Evolutionary conservation across 208 protist genomes (phyloP).

Genomic region (Trichomonas vaginalis): DNA sequence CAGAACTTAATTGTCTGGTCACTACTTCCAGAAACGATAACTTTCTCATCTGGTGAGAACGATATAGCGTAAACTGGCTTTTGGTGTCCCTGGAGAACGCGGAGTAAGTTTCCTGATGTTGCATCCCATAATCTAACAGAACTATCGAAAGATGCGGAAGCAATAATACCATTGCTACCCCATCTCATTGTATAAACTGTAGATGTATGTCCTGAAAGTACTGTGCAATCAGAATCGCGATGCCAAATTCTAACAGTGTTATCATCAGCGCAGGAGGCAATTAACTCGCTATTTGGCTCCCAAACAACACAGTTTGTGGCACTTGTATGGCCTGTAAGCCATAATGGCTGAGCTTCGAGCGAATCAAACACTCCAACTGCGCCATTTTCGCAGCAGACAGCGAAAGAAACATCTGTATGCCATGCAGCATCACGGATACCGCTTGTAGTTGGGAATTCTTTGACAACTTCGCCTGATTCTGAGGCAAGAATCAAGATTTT

Average conservation of each 20-base stretch:
- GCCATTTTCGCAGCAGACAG: neutral
- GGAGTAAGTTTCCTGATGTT: neutral
- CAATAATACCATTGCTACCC: neutral
- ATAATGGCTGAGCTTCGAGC: neutral
- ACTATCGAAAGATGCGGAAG: conserved; percentile 9
- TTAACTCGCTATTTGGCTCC: neutral
- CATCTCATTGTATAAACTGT: neutral
- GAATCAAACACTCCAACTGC: neutral
- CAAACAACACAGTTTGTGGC: neutral
- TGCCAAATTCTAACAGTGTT: neutral
- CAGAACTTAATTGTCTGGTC: neutral
- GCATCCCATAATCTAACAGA: neutral
- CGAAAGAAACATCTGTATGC: neutral
- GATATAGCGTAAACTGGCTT: neutral
- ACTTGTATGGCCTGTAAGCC: neutral
- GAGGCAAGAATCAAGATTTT: neutral
- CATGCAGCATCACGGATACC: neutral
- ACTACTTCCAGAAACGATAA: neutral
- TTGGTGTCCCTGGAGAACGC: neutral
- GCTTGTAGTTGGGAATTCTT: neutral
- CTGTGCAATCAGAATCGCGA: neutral
- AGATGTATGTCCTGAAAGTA: neutral
- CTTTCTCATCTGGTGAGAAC: neutral
- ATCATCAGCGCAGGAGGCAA: neutral
- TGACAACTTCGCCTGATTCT: neutral